Base-by-base conservation (phyloP, 2,329 filamentous ascomycete species). In the Cryphonectria carpinicola region DNA sequence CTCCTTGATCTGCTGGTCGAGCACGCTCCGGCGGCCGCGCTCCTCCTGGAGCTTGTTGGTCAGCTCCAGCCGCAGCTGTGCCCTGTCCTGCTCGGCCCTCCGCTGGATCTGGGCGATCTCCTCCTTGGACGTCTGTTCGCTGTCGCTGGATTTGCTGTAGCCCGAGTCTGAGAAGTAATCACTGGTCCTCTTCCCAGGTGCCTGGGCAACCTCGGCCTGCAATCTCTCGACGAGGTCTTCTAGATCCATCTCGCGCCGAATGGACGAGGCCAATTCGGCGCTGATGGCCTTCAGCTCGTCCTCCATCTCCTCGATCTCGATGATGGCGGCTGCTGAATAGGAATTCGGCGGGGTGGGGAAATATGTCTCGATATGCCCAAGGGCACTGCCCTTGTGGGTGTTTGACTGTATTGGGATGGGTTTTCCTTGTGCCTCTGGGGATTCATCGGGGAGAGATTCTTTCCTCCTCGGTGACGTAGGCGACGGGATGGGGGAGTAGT, bases 111-210 rank as follows among this genome's bases (percentile, higher is more conserved):
- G 93, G 72, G 97, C 93, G 46, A 98, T 84, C 79, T 98, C 93
- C 76, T 91, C 89, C 65, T 85, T 86, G 43, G 84, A 85, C 56
- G 84, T 85, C 60, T 88, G 84, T 71, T 91, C 89, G 71, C 84
- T 84, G 63, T 93, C 91, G 72, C 92, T 90, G 77, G 91, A 92
- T 77, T 94, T 92, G 80, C 94, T 95, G 70, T 93, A 92, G 43
- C 96, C 96, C 7, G 95, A 97, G 80, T 99, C 96, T 2, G 96
- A 99, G 80, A 96, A 99, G 82, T 99, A 98, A 82, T 99, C 96
- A 82, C 96, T 98, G 13, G 93, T 97, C 72, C 95, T 89, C 79
- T 92, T 92, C 73, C 88, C 90, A 39, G 86, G 76, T 75, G 84
- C 78, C 80, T 85, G 82, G 80, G 85, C 87, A 73, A 86, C 86